These are phyloP conservation scores for Taiwanofungus camphoratus DNA, from an alignment of 1,284 basidiomycete genomes.

Conservation along the genomic window DNA sequence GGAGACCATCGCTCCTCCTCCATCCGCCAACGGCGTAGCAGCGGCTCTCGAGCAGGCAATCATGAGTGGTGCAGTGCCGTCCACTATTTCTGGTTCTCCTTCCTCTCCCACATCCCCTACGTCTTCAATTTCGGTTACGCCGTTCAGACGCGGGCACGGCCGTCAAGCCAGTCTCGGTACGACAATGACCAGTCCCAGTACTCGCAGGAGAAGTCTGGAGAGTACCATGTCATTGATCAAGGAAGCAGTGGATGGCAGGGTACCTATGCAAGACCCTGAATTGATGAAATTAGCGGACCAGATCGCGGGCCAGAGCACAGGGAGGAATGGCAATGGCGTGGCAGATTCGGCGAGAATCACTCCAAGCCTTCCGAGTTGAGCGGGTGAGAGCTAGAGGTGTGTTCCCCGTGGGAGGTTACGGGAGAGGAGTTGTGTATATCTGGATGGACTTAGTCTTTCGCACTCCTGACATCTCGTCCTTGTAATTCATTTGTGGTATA, in stretches of 20 bases:
- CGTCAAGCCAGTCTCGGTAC: slow-evolving; percentile 91
- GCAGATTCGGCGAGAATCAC: slow-evolving; percentile 16
- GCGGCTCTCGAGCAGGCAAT: slow-evolving; percentile 47
- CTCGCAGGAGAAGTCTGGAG: slow-evolving; percentile 87
- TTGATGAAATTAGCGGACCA: slow-evolving; percentile 31
- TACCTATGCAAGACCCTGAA: slow-evolving; percentile 25
- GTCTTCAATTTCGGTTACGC: slow-evolving; percentile 32
- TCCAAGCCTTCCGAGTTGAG: slow-evolving; percentile 12
- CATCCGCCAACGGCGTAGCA: slow-evolving; percentile 49
- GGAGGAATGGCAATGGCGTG: slow-evolving; percentile 18
- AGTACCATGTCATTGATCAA: slow-evolving; percentile 95
- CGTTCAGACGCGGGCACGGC: slow-evolving; percentile 75
- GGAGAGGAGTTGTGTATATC: background rate
- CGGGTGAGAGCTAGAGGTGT: slow-evolving; percentile 1
- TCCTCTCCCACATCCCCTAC: slow-evolving; percentile 30
- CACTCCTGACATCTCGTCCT: background rate
- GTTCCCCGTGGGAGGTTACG: background rate
- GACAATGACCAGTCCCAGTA: slow-evolving; percentile 94
- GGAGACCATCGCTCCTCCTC: slow-evolving; percentile 37
- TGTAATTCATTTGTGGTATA: background rate
- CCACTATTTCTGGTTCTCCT: slow-evolving; percentile 19
- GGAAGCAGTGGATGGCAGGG: slow-evolving; percentile 63
- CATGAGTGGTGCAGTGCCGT: slow-evolving; percentile 27
- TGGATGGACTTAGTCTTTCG: background rate
- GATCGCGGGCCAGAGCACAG: slow-evolving; percentile 25